Evolutionary conservation across 2,329 filamentous ascomycete genomes (phyloP), one percentile per base, ranked within the genome.

Genomic region (Colletotrichum cuscutae): DNA sequence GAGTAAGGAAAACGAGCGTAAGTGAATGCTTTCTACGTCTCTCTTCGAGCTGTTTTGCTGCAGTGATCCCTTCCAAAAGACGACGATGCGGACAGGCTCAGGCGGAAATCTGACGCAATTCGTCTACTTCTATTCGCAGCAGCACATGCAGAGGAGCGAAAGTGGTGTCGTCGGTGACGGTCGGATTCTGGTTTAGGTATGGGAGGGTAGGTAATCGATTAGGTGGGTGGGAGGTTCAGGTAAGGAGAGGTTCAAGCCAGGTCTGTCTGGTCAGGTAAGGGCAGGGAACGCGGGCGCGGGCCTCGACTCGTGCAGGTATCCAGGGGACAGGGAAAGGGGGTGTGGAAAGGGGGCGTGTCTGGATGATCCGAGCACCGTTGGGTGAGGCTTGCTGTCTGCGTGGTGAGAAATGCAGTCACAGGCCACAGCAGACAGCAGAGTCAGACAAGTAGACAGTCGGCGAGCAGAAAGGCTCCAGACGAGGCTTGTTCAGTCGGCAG

Each of bases 221-320:
- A 37, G 61, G 49, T 64, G 61, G 61, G 49, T 26, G 61, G 30
- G 56, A 67, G 37, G 42, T 26, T 52, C 65, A 61, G 65, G 65
- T 54, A 68, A 69, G 53, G 67, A 46, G 42, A 49, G 37, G 67
- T 22, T 24, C 57, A 58, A 63, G 58, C n/a, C 46, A 42, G 64
- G 52, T 19, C 64, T 57, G 52, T 19, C 64, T 57, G 52, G 28
- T 22, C 57, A 63, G 65, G 37, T 54, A 57, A 46, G 65, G 69
- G 69, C 32, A 72, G 65, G 65, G 66, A 60, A 69, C 53, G 60
- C 65, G 54, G 58, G 37, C 60, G 65, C 49, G 61, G 61, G 52
- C 22, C 68, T 60, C 46, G 64, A 65, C 65, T 72, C 59, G 65
- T 30, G 54, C 54, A 71, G 68, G 57, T 49, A 37, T 24, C 28